Conservation (phyloP, 1,284 basidiomycete genomes). For the Heliocybe sulcata region DNA sequence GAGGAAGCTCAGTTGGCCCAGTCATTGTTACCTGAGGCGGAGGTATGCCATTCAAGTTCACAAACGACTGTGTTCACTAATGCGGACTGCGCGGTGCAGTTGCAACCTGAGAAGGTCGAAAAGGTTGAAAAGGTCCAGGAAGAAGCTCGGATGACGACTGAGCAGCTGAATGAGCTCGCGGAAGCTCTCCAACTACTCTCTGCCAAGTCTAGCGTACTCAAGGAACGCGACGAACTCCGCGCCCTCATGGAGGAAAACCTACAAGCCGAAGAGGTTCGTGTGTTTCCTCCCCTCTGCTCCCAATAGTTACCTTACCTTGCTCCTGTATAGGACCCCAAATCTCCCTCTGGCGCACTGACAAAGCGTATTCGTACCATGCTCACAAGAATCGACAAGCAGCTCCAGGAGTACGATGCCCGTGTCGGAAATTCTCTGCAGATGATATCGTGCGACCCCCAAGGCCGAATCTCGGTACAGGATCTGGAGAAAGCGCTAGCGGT, state of each 20-base stretch:
- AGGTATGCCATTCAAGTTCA: conserved; percentile 34
- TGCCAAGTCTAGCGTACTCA: conserved; percentile 93
- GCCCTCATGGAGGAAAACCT: conserved; percentile 90
- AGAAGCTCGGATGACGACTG: conserved; percentile 92
- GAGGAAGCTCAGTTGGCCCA: conserved; percentile 71
- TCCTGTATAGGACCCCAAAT: conserved; percentile 57
- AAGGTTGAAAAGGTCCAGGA: conserved; percentile 46
- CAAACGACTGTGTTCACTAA: conserved; percentile 4
- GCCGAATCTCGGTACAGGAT: conserved; percentile 88
- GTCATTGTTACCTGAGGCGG: conserved; percentile 73
- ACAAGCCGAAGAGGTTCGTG: conserved; percentile 71
- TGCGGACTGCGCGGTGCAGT: conserved; percentile 17
- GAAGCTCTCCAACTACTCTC: conserved; percentile 90
- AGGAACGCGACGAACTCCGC: conserved; percentile 90
- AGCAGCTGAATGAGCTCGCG: conserved; percentile 91
- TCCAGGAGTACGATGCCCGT: conserved; percentile 87
- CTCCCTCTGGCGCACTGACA: conserved; percentile 75
- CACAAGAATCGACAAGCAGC: conserved; percentile 90
- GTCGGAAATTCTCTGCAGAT: conserved; percentile 92
- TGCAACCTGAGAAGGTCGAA: conserved; percentile 42
- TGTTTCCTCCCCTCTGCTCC: background rate
- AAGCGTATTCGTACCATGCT: conserved; percentile 96
- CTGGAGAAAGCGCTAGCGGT: conserved; percentile 86
- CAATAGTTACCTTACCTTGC: conserved; percentile 5
- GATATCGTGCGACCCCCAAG: conserved; percentile 89